Percentiles rank a stretch among this genome's conserved stretches.
Conservation (phyloP, 768 basidiomycete genomes). For the Lactarius akahatsu region DNA sequence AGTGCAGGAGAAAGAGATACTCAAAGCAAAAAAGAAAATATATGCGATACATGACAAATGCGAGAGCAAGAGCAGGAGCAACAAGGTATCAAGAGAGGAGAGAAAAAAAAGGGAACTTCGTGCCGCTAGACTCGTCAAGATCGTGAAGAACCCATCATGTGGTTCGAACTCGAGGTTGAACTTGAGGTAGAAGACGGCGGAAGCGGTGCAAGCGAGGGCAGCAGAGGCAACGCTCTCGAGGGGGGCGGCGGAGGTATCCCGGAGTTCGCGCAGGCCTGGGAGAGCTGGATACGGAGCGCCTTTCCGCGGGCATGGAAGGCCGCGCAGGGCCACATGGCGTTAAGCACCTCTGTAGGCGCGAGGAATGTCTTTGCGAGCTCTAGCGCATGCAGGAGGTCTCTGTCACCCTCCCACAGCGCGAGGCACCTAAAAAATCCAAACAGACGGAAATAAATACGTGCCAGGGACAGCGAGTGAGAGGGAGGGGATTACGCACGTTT, state of each 20-base stretch:
- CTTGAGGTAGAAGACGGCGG: neutral
- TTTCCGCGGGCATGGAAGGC: slow-evolving; percentile 31
- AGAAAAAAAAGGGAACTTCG: neutral
- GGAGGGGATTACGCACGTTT: slow-evolving; percentile 45
- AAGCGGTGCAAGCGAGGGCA: neutral
- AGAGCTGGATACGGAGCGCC: slow-evolving; percentile 32
- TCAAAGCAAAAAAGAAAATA: too few relatives aligned
- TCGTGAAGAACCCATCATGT: neutral
- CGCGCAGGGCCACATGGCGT: slow-evolving; percentile 63
- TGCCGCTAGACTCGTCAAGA: neutral
- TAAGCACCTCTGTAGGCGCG: slow-evolving; percentile 62
- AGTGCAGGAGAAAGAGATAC: too few relatives aligned
- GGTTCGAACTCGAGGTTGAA: neutral
- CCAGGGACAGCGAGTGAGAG: neutral
- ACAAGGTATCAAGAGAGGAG: neutral
- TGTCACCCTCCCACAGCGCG: slow-evolving; percentile 64
- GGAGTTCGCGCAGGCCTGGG: slow-evolving; percentile 32
- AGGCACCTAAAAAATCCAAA: slow-evolving; percentile 48
- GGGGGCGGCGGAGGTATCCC: slow-evolving; percentile 31
- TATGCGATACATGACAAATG: neutral
- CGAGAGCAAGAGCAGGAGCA: neutral
- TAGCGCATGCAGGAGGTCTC: slow-evolving; percentile 54
- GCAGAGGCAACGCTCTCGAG: slow-evolving; percentile 1
- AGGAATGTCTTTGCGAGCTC: slow-evolving; percentile 67
- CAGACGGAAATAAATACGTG: slow-evolving; percentile 9